These are phyloP conservation scores for Metschnikowia chrysomelidarum DNA, from an alignment of 805 yeast genomes.

Conservation along the genomic window DNA sequence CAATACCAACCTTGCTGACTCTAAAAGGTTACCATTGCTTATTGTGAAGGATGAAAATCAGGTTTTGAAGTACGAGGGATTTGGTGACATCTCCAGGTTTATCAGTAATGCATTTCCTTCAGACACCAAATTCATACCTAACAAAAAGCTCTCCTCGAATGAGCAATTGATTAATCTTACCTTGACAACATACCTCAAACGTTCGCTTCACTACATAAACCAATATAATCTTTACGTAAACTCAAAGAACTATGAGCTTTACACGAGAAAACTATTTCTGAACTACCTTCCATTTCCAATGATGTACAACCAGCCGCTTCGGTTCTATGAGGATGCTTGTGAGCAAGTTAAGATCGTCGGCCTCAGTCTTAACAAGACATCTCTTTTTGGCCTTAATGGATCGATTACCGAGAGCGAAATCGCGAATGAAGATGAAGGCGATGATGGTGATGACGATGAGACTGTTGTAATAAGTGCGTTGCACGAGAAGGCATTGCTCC, in stretches of 20 bases:
- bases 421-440: conserved; percentile 23
- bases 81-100: conserved; percentile 31
- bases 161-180: conserved; percentile 44
- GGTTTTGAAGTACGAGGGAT: conserved; percentile 38
- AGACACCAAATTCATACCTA: conserved; percentile 14
- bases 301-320: conserved; percentile 67
- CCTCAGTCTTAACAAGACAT: conserved; percentile 24
- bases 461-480: conserved; percentile 34
- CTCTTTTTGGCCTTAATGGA: conserved; percentile 28
- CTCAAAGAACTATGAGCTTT: conserved; percentile 56
- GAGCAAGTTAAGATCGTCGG: conserved; percentile 33
- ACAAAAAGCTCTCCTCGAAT: conserved; percentile 12
- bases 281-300: conserved; percentile 64
- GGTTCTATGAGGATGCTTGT: conserved; percentile 38
- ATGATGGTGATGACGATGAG: conserved; percentile 19
- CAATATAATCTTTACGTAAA: conserved; percentile 58
- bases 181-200: conserved; percentile 39
- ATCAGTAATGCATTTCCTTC: conserved; percentile 21
- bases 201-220: conserved; percentile 46
- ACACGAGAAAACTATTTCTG: conserved; percentile 54
- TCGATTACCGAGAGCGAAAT: conserved; percentile 30
- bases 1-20: conserved; percentile 53
- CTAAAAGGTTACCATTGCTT: conserved; percentile 51
- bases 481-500: conserved; percentile 36
- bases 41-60: conserved; percentile 19